A percentile compares a stretch with the other conserved stretches of the same genome.
Conservation (phyloP, 345 rosid species). For the Capsella bursapastoris region DNA sequence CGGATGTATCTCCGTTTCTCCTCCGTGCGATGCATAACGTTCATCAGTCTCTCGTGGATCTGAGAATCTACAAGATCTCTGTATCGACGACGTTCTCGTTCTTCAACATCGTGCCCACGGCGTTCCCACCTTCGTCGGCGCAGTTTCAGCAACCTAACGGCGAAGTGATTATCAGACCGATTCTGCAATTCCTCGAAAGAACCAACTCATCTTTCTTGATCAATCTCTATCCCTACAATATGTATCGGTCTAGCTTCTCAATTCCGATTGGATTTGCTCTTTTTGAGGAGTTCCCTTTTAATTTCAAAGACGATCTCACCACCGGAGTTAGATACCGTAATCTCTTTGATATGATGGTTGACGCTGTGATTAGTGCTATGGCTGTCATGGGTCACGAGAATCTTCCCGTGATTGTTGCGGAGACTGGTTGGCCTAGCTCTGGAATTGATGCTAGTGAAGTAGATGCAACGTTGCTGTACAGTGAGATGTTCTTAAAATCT, state of each 20-base stretch:
- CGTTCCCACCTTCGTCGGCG: slow-evolving; percentile 86
- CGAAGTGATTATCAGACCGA: slow-evolving; percentile 63
- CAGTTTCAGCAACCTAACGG: slow-evolving; percentile 70
- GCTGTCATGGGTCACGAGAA: slow-evolving; percentile 83
- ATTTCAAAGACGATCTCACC: slow-evolving; percentile 72
- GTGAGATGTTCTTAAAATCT: slow-evolving; percentile 71
- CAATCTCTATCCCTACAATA: slow-evolving; percentile 81
- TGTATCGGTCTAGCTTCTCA: slow-evolving; percentile 66
- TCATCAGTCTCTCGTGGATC: slow-evolving; percentile 56
- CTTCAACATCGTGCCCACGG: slow-evolving; percentile 60
- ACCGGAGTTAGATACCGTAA: slow-evolving; percentile 88
- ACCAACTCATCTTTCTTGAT: slow-evolving; percentile 82
- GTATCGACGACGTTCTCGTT: slow-evolving; percentile 92
- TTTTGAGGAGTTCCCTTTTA: slow-evolving; percentile 76
- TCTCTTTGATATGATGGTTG: slow-evolving; percentile 92
- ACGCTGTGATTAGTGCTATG: slow-evolving; percentile 71
- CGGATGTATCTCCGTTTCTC: slow-evolving; percentile 55
- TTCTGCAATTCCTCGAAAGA: slow-evolving; percentile 67
- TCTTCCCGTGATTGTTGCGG: slow-evolving; percentile 75
- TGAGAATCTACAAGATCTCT: slow-evolving; percentile 64
- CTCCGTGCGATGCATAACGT: slow-evolving; percentile 76
- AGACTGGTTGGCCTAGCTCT: slow-evolving; percentile 94
- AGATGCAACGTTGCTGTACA: slow-evolving; percentile 68
- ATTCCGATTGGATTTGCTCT: slow-evolving; percentile 86
- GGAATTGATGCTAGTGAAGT: slow-evolving; percentile 61